Base-by-base conservation (phyloP, 2,329 filamentous ascomycete species). In the Ramularia endophylla region DNA sequence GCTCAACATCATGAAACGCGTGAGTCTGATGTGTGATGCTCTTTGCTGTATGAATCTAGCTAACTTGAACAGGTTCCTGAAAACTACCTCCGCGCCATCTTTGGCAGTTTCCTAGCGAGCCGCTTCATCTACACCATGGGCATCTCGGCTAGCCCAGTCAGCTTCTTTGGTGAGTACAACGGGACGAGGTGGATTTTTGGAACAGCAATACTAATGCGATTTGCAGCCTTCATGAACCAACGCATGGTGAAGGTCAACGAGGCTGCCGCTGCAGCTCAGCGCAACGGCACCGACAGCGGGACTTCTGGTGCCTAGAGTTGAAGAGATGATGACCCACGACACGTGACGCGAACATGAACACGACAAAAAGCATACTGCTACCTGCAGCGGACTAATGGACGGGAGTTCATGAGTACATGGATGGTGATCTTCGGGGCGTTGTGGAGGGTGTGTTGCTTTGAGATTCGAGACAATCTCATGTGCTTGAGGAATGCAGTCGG, bases 41-140 rank as follows among this genome's bases (percentile, higher is more conserved):
- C 5, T 33, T 33, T 11, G 15, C 30, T 15, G 15, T 34, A 39
- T 22, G 4, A 22, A 44, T 56, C 60, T 51, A 64, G 48, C 11
- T 32, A 11, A 25, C 22, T 15, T 28, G 18, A 33, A 35, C 46
- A 81, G 78, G 80, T 98, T 16, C 92, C 92, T 1, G 87, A 95
- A 48, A 83, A 81, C 54, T 98, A 98, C 63, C 78, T 98, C 49
- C 80, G 88, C 52, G 84, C 89, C 52, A 97, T 98, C 63, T 98
- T 98, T 61, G 92, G 92, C 54, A 94, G 86, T 35, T 95, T 90
- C 68, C 74, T 98, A 53, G 90, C 92, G 36, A 94, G 85, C 60
- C 84, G 92, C 31, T 98, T 98, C 64, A 87, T 98, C 29, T 98
- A 98, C 66, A 81, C 94, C 64, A 92, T 90, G 63, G 92, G 92